These are phyloP conservation scores for Cordyceps militaris DNA, from an alignment of 2,329 filamentous ascomycete genomes.

Conservation along the genomic window DNA sequence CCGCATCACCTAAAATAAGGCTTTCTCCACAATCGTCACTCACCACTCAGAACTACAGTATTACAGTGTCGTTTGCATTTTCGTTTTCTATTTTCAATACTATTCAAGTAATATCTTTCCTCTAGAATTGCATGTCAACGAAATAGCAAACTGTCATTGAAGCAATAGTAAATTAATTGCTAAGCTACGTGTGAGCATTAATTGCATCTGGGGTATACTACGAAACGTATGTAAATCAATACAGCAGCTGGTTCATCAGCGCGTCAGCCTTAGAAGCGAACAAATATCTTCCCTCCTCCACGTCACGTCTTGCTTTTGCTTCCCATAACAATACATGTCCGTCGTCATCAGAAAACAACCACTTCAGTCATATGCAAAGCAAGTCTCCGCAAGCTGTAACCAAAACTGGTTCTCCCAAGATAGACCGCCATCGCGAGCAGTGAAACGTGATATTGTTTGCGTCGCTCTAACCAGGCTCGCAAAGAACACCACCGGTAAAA, in stretches of 20 bases:
- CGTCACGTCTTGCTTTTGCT: background rate
- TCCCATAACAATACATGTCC: conserved; percentile 8
- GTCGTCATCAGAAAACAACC: conserved; percentile 5
- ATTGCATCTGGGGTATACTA: conserved; percentile 12
- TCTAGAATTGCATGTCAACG: background rate
- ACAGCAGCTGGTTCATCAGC: conserved; percentile 12
- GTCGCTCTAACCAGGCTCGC: background rate
- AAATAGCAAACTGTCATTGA: background rate
- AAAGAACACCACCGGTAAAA: background rate
- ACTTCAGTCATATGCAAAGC: conserved; percentile 12
- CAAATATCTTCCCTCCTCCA: conserved; percentile 9
- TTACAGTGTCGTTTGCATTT: background rate
- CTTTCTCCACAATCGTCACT: conserved; percentile 10
- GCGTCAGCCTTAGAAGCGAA: conserved; percentile 12
- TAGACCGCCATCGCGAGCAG: background rate
- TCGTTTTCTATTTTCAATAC: background rate
- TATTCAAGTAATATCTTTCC: too few species aligned
- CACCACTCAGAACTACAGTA: conserved; percentile 1
- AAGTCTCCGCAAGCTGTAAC: conserved; percentile 6
- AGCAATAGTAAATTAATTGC: conserved; percentile 5
- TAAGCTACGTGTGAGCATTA: conserved; percentile 12
- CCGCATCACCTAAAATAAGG: conserved; percentile 1
- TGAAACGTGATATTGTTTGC: background rate
- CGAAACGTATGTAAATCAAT: conserved; percentile 13
- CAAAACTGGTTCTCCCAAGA: conserved; percentile 4